phyloP scores from a whole-genome alignment of 768 basidiomycete species.

The Amanita rubescens region DNA sequence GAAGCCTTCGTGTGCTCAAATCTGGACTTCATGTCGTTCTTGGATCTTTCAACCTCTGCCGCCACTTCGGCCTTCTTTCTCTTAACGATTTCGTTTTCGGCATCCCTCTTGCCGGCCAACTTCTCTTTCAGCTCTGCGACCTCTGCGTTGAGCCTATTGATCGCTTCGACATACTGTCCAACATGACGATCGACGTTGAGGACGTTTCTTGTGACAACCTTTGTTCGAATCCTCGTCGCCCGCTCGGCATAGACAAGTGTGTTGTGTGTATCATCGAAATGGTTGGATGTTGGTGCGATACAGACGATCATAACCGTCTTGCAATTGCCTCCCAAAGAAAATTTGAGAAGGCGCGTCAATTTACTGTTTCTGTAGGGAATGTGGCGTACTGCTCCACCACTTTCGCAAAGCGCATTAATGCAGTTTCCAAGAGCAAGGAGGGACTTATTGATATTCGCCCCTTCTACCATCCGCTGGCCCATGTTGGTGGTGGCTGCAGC shows the following conservation, averaged over 20 bases:
- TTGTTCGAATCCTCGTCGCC: slow-evolving; percentile 97
- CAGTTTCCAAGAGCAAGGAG: slow-evolving; percentile 96
- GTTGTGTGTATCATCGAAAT: slow-evolving; percentile 99
- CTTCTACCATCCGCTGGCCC: slow-evolving; percentile 97
- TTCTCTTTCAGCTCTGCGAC: slow-evolving; percentile 83
- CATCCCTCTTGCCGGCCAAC: slow-evolving; percentile 60
- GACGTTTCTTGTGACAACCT: slow-evolving; percentile 91
- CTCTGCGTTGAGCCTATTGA: slow-evolving; percentile 79
- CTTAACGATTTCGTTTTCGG: slow-evolving; percentile 55
- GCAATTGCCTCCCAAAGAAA: slow-evolving; percentile 97
- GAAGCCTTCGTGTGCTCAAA: slow-evolving; percentile 63
- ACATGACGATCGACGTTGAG: slow-evolving; percentile 94
- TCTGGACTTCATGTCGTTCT: slow-evolving; percentile 63
- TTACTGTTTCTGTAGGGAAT: slow-evolving; percentile 98
- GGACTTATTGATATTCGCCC: slow-evolving; percentile 99
- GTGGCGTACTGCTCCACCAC: slow-evolving; percentile 80
- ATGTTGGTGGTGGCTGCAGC: slow-evolving; percentile 96
- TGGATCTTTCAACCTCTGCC: slow-evolving; percentile 67
- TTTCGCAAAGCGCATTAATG: slow-evolving; percentile 97
- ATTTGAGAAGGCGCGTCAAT: slow-evolving; percentile 94
- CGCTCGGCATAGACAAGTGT: slow-evolving; percentile 96
- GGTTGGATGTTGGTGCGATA: slow-evolving; percentile 87
- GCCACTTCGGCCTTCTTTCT: slow-evolving; percentile 66
- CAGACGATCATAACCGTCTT: slow-evolving; percentile 99
- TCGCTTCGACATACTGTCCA: slow-evolving; percentile 91